These are phyloP conservation scores for Panellus pusillus DNA, from an alignment of 768 basidiomycete genomes.

Conservation along the genomic window DNA sequence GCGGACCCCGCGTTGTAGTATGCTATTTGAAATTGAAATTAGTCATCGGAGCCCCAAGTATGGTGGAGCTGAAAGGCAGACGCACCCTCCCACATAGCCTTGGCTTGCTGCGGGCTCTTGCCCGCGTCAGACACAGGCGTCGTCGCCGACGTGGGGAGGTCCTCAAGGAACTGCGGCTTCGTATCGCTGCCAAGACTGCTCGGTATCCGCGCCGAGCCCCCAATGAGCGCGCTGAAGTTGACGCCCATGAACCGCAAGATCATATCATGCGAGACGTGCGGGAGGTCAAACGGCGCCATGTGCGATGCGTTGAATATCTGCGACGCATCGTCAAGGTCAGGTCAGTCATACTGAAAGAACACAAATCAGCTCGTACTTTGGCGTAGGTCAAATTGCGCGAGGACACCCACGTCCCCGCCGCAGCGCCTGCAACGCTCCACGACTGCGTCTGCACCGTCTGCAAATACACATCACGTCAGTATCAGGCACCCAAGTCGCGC, in stretches of 20 bases:
- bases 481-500: not conserved
- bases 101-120: conserved; percentile 74
- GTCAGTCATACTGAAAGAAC: not conserved
- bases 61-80: conserved; percentile 2
- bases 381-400: conserved; percentile 91
- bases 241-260: conserved; percentile 96
- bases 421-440: conserved; percentile 72
- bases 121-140: conserved; percentile 39
- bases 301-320: conserved; percentile 93
- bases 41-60: not conserved
- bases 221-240: conserved; percentile 79
- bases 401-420: conserved; percentile 89
- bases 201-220: conserved; percentile 78
- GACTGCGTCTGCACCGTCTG: conserved; percentile 69
- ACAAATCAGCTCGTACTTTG: conserved; percentile 52
- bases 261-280: conserved; percentile 93
- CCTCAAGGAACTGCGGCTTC: conserved; percentile 65
- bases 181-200: conserved; percentile 71
- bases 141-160: conserved; percentile 35
- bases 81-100: conserved; percentile 90
- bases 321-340: too few species aligned
- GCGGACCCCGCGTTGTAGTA: conserved; percentile 94
- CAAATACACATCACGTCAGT: not conserved
- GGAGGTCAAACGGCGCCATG: conserved; percentile 91
- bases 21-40: conserved; percentile 44